These are phyloP conservation scores for Dipodascus geniculatus DNA, from an alignment of 805 yeast genomes.

Conservation along the genomic window DNA sequence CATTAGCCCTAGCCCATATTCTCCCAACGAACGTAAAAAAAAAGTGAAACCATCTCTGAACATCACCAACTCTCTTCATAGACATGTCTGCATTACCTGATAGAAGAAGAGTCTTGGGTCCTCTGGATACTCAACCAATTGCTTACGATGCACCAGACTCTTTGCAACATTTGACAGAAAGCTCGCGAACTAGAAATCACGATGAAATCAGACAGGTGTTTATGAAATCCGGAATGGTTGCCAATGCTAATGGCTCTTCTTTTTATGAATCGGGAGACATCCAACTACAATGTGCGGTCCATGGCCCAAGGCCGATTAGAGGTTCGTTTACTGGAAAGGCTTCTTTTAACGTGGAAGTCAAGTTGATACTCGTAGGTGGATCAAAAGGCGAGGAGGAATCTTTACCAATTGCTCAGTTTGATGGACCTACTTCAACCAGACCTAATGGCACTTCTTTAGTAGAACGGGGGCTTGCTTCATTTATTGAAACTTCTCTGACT, in stretches of 20 bases:
- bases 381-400: constrained; percentile 4
- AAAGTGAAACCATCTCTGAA: constrained; percentile 6
- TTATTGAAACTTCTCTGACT: constrained; percentile 38
- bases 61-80: not conserved
- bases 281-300: constrained; percentile 54
- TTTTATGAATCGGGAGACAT: constrained; percentile 58
- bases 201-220: constrained; percentile 34
- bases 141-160: constrained; percentile 13
- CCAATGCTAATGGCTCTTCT: constrained; percentile 74
- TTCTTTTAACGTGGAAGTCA: constrained; percentile 45
- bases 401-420: constrained; percentile 19
- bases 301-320: constrained; percentile 81
- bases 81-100: constrained; percentile 33
- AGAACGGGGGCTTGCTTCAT: constrained; percentile 37
- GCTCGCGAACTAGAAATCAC: constrained; percentile 4
- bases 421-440: constrained; percentile 15
- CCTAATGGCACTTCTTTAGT: constrained; percentile 3
- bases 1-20: too few relatives aligned
- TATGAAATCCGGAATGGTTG: constrained; percentile 50
- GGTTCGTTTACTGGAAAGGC: constrained; percentile 63
- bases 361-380: constrained; percentile 17
- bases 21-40: not conserved
- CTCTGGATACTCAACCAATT: constrained; percentile 35
- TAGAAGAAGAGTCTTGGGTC: constrained; percentile 81
- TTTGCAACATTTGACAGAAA: constrained; percentile 2